These are phyloP conservation scores for Saccharomycopsis oosterbeekiorum DNA, from an alignment of 805 yeast genomes.

Conservation along the genomic window DNA sequence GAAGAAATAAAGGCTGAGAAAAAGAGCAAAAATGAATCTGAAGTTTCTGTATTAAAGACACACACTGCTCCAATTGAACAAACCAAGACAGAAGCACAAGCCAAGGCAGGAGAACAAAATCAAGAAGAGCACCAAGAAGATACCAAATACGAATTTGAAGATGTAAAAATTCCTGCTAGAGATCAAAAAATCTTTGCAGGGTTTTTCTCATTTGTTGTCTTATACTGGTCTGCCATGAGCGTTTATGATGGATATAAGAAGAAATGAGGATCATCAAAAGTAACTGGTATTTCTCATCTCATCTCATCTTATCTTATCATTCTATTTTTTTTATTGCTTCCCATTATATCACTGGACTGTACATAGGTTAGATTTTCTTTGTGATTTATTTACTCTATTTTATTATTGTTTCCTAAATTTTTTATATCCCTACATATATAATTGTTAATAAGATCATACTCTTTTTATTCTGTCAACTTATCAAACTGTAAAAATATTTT, in stretches of 20 bases:
- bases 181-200: slow-evolving; percentile 8
- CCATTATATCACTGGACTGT: background rate
- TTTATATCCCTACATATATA: background rate
- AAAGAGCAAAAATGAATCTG: background rate
- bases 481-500: too few species aligned
- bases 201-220: background rate
- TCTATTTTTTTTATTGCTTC: background rate
- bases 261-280: background rate
- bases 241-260: background rate
- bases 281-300: background rate
- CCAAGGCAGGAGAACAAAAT: background rate
- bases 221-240: background rate
- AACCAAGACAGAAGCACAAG: background rate
- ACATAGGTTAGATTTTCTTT: background rate
- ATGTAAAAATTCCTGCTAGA: slow-evolving; percentile 5
- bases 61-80: background rate
- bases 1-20: background rate
- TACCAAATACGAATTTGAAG: slow-evolving; percentile 1
- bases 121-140: background rate
- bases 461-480: too few species aligned
- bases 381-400: background rate
- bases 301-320: too few species aligned
- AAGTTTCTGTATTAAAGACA: background rate
- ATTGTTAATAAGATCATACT: too few species aligned
- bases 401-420: background rate